Percentiles rank a stretch among this genome's conserved stretches.
phyloP scores from a whole-genome alignment of 306 rosid genomes.

The Cicer bijugum region DNA sequence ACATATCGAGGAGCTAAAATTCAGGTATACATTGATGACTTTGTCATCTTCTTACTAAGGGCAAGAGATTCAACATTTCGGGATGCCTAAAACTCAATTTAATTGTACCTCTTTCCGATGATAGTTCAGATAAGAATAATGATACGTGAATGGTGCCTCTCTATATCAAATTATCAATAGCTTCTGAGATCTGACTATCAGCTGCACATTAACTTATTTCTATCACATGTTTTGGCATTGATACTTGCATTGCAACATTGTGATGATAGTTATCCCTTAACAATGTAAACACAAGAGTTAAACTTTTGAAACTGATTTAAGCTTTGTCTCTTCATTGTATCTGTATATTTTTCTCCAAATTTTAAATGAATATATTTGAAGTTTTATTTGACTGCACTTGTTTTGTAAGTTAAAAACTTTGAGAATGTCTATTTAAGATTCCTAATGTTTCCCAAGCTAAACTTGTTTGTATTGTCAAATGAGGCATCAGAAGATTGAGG shows the following conservation, averaged over 20 bases:
- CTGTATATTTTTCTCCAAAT: slow-evolving; percentile 26
- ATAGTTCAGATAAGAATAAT: slow-evolving; percentile 25
- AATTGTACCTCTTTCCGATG: background rate
- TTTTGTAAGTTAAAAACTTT: background rate
- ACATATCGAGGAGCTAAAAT: slow-evolving; percentile 89
- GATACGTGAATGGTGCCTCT: slow-evolving; percentile 17
- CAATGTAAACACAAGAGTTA: slow-evolving; percentile 4
- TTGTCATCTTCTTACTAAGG: slow-evolving; percentile 8
- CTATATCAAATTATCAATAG: background rate
- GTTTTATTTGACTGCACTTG: slow-evolving; percentile 15
- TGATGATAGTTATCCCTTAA: slow-evolving; percentile 7
- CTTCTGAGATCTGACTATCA: slow-evolving; percentile 3
- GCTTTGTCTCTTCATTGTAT: slow-evolving; percentile 15
- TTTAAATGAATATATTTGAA: background rate
- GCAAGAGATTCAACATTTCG: background rate
- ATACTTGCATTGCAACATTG: slow-evolving; percentile 9
- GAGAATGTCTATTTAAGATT: slow-evolving; percentile 20
- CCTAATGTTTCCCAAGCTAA: background rate
- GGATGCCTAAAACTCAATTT: slow-evolving; percentile 20
- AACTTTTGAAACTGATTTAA: background rate
- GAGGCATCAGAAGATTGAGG: slow-evolving; percentile 7
- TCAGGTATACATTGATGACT: slow-evolving; percentile 66
- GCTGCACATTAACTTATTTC: slow-evolving; percentile 1
- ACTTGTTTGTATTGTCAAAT: slow-evolving; percentile 25
- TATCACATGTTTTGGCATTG: background rate